A percentile compares a stretch with the other conserved stretches of the same genome.
Evolutionary conservation across 169 alveolate genomes (phyloP).

Genomic region (Blepharisma undulans): DNA sequence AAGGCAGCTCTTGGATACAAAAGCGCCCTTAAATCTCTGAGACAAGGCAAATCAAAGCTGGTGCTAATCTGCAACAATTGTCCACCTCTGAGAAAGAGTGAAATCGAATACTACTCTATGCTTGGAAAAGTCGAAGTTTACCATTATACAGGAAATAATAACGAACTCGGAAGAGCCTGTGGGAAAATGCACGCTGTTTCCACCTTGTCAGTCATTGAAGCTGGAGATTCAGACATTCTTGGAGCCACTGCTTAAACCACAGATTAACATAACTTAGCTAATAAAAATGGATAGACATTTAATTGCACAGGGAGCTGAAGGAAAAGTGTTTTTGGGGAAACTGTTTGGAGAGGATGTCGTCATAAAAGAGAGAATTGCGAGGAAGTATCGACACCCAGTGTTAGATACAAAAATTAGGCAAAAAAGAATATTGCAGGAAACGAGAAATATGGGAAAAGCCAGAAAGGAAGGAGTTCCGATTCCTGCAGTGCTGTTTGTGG

Average conservation of each 20-base stretch:
- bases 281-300: constrained; percentile 18
- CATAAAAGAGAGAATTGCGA: constrained; percentile 82
- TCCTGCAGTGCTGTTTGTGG: constrained; percentile 79
- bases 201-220: constrained; percentile 73
- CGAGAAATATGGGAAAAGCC: constrained; percentile 76
- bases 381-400: constrained; percentile 73
- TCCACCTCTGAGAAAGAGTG: constrained; percentile 84
- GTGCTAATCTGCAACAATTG: constrained; percentile 82
- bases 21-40: constrained; percentile 78
- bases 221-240: constrained; percentile 89
- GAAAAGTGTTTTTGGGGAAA: constrained; percentile 46
- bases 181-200: constrained; percentile 85
- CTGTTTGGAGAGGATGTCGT: constrained; percentile 75
- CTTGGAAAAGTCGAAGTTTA: constrained; percentile 76
- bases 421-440: constrained; percentile 79
- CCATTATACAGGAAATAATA: constrained; percentile 85
- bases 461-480: constrained; percentile 85
- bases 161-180: constrained; percentile 87
- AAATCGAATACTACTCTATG: constrained; percentile 85
- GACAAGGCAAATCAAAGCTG: constrained; percentile 83
- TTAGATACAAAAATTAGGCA: constrained; percentile 80
- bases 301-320: constrained; percentile 39
- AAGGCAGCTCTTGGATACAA: constrained; percentile 76
- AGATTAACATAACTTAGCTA: neutral
- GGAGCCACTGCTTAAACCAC: constrained; percentile 27